Evolutionary conservation across 2,329 filamentous ascomycete species (phyloP).

Genomic region (Arthrobotrys conoides): DNA sequence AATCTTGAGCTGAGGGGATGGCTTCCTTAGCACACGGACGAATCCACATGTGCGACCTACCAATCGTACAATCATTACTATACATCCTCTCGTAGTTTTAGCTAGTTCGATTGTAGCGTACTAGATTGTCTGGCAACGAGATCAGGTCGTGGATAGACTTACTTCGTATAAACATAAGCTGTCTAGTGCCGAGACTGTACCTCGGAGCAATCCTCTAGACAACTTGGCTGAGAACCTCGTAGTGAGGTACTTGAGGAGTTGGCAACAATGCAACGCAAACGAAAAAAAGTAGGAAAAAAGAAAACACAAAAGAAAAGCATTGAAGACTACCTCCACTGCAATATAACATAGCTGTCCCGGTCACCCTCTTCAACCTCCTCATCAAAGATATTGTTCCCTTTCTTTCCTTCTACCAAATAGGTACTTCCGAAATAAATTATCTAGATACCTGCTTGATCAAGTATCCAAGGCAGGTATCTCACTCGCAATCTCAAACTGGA

Average conservation of each 20-base stretch:
- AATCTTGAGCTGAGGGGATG: slow-evolving; percentile 15
- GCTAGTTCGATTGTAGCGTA: too few species aligned
- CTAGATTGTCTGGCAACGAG: too few species aligned
- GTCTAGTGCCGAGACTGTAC: too few species aligned
- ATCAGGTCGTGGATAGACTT: not conserved
- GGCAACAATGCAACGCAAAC: not conserved
- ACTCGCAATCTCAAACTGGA: not conserved
- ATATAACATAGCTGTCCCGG: slow-evolving; percentile 8
- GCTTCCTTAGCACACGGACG: not conserved
- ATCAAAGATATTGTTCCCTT: not conserved
- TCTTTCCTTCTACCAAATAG: not conserved
- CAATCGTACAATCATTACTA: not conserved
- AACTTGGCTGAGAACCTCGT: too few species aligned
- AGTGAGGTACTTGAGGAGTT: not conserved
- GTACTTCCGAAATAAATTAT: not conserved
- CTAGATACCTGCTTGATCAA: not conserved
- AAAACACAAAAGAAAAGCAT: not conserved
- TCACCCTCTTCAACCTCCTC: not conserved
- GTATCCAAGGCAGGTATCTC: not conserved
- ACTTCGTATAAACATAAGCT: too few species aligned
- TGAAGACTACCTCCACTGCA: not conserved
- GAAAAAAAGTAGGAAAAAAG: not conserved
- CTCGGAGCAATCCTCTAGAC: too few species aligned
- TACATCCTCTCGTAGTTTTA: not conserved
- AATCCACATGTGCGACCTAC: slow-evolving; percentile 1